Evolutionary conservation across 148 eudicot genomes (phyloP).

Genomic region (Persicaria maculosa): DNA sequence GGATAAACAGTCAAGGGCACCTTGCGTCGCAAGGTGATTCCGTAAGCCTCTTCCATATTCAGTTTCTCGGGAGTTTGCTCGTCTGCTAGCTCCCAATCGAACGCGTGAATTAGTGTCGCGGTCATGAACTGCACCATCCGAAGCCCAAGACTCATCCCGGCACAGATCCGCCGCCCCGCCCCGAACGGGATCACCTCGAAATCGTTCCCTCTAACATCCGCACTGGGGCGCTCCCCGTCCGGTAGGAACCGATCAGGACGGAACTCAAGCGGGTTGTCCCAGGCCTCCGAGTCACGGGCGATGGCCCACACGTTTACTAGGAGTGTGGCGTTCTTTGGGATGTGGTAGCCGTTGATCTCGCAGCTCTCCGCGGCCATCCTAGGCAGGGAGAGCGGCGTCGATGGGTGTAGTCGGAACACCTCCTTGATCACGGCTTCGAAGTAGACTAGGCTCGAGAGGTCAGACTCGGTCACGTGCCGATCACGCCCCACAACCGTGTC

Average conservation of each 20-base stretch:
- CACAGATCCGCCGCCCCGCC: conserved; percentile 86
- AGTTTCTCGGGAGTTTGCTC: conserved; percentile 43
- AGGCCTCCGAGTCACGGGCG: conserved; percentile 70
- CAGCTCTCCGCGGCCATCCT: conserved; percentile 56
- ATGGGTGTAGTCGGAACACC: conserved; percentile 84
- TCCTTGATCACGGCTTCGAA: conserved; percentile 86
- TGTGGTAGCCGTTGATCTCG: conserved; percentile 71
- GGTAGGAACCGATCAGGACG: conserved; percentile 58
- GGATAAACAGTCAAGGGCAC: conserved; percentile 68
- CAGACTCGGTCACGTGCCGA: conserved; percentile 47
- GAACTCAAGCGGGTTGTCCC: conserved; percentile 66
- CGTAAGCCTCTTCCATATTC: conserved; percentile 89
- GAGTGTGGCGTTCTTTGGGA: conserved; percentile 69
- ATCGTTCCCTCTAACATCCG: conserved; percentile 69
- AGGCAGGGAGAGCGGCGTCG: conserved; percentile 86
- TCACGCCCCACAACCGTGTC: conserved; percentile 61
- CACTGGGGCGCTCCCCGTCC: conserved; percentile 68
- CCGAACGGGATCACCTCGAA: conserved; percentile 94
- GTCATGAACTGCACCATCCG: conserved; percentile 77
- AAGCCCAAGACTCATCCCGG: conserved; percentile 76
- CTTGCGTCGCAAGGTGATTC: conserved; percentile 77
- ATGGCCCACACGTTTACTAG: conserved; percentile 95
- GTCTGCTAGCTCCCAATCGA: conserved; percentile 49
- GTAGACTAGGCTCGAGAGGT: conserved; percentile 47
- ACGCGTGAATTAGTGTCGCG: conserved; percentile 58